Conservation (phyloP, 148 eudicot species). For the Persicaria maculosa region DNA sequence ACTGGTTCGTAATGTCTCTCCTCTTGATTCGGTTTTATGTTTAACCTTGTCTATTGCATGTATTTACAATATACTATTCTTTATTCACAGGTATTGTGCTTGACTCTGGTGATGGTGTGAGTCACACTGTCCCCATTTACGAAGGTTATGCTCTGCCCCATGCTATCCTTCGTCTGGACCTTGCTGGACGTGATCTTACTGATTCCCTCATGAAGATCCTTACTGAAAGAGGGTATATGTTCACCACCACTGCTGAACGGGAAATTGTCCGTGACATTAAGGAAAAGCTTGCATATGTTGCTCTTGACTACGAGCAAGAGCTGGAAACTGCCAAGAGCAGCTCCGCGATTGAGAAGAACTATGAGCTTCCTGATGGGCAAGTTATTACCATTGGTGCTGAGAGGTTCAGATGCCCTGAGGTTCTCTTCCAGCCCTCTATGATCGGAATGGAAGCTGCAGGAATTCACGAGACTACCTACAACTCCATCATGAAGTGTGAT, state of each 20-base stretch:
- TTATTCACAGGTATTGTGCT: slow-evolving; percentile 53
- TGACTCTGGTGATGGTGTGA: slow-evolving; percentile 86
- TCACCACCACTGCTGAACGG: slow-evolving; percentile 76
- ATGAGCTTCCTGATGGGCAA: slow-evolving; percentile 76
- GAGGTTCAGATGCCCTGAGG: slow-evolving; percentile 76
- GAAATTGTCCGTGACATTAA: slow-evolving; percentile 81
- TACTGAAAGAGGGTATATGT: slow-evolving; percentile 71
- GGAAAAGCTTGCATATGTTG: slow-evolving; percentile 68
- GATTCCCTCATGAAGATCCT: slow-evolving; percentile 72
- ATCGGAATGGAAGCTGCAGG: slow-evolving; percentile 82
- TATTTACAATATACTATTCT: not conserved
- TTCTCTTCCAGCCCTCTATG: slow-evolving; percentile 73
- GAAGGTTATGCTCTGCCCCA: slow-evolving; percentile 82
- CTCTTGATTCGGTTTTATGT: not conserved
- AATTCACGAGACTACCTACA: slow-evolving; percentile 42
- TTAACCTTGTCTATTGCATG: not conserved
- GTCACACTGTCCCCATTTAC: slow-evolving; percentile 75
- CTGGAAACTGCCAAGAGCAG: slow-evolving; percentile 67
- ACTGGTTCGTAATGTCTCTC: slow-evolving; percentile 34
- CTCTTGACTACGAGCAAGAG: slow-evolving; percentile 78
- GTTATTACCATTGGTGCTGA: slow-evolving; percentile 75
- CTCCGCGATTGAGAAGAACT: slow-evolving; percentile 74
- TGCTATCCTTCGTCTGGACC: slow-evolving; percentile 73
- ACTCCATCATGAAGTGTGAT: slow-evolving; percentile 17
- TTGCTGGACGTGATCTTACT: slow-evolving; percentile 75